Percentiles rank a stretch among this genome's conserved stretches.
These are phyloP conservation scores for Lachancea fermentati DNA, from an alignment of 805 yeast genomes.

Conservation along the genomic window DNA sequence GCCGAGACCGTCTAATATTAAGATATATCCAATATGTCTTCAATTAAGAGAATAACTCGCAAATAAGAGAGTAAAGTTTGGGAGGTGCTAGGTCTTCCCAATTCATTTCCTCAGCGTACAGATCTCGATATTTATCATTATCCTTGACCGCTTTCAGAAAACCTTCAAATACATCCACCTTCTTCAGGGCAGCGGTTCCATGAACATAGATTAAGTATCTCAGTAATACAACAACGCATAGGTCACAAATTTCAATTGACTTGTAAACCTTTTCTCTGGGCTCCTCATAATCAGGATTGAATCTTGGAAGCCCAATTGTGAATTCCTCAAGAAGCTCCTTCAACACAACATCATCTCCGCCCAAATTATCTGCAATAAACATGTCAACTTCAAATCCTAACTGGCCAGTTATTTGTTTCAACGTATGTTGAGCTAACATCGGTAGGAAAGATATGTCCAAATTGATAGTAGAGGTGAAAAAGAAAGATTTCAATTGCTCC, in stretches of 20 bases:
- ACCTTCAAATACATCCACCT: background rate
- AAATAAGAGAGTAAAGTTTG: slow-evolving; percentile 3
- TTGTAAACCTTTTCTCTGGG: slow-evolving; percentile 1
- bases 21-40: too few species aligned
- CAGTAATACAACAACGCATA: slow-evolving; percentile 9
- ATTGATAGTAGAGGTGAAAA: slow-evolving; percentile 11
- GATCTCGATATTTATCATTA: slow-evolving; percentile 2
- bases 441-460: slow-evolving; percentile 20
- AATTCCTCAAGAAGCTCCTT: slow-evolving; percentile 9
- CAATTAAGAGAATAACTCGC: background rate
- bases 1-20: background rate
- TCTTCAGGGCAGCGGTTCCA: background rate
- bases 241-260: slow-evolving; percentile 8
- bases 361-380: slow-evolving; percentile 9
- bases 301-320: slow-evolving; percentile 11
- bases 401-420: slow-evolving; percentile 10
- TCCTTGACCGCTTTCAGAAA: background rate
- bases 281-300: background rate
- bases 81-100: slow-evolving; percentile 3
- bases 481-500: slow-evolving; percentile 20
- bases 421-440: slow-evolving; percentile 20
- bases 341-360: slow-evolving; percentile 9
- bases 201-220: slow-evolving; percentile 7
- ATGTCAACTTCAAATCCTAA: background rate
- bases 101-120: slow-evolving; percentile 1